Percentiles rank a stretch among this genome's conserved stretches.
These are phyloP conservation scores for Termitomyces sp. DNA, from an alignment of 768 basidiomycete genomes.

Conservation along the genomic window DNA sequence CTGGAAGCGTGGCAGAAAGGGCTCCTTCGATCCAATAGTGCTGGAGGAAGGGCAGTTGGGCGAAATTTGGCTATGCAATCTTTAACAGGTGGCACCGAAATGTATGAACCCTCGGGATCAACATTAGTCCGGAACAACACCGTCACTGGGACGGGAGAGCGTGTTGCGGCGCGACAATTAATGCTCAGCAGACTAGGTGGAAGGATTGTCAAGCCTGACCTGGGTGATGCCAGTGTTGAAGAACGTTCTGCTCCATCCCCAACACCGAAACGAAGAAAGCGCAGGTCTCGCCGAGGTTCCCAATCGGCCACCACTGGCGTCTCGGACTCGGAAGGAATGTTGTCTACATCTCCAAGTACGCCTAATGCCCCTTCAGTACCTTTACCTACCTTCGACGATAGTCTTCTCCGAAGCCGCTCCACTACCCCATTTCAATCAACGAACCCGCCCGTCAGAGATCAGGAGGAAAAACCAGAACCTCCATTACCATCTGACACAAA, in stretches of 20 bases:
- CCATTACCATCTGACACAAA: constrained; percentile 14
- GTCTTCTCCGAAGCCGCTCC: constrained; percentile 33
- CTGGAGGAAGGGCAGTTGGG: constrained; percentile 62
- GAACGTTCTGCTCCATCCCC: constrained; percentile 44
- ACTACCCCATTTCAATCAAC: constrained; percentile 39
- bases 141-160: constrained; percentile 70
- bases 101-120: constrained; percentile 54
- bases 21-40: constrained; percentile 88
- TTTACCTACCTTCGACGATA: constrained; percentile 41
- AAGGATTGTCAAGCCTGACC: constrained; percentile 54
- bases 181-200: constrained; percentile 65
- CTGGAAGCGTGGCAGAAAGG: constrained; percentile 76
- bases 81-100: constrained; percentile 72
- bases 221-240: constrained; percentile 60
- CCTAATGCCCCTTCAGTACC: constrained; percentile 54
- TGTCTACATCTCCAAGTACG: constrained; percentile 54
- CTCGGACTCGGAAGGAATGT: constrained; percentile 45
- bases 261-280: constrained; percentile 52
- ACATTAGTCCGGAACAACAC: constrained; percentile 73
- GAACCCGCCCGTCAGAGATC: constrained; percentile 28
- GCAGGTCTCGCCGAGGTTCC: constrained; percentile 51
- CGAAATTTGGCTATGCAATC: constrained; percentile 80
- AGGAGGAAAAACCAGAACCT: constrained; percentile 23
- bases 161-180: constrained; percentile 65
- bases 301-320: constrained; percentile 42